Evolutionary conservation across 768 basidiomycete genomes (phyloP), one percentile per base, ranked within the genome.

Genomic region (Suillus weaverae): DNA sequence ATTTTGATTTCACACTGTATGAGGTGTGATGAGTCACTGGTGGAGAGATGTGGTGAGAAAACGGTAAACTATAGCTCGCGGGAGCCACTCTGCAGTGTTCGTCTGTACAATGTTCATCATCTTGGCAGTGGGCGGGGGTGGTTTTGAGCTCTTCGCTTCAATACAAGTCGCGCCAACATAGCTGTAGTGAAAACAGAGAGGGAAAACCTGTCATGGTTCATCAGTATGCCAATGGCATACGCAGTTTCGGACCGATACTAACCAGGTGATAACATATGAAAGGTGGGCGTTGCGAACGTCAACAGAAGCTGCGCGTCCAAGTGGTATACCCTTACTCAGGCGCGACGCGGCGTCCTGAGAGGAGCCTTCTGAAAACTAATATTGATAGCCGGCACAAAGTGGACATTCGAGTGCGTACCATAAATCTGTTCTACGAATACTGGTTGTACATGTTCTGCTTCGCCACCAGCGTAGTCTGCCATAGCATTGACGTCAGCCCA

Each of bases 181-280:
- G 87, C 81, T 3, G 89, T 81, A 0, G 96, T 99, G 59, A 95
- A 85, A 5, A 84, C 89, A 3, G 94, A 96, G 3, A 98, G 81
- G 1, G 94, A 88, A 80, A 92, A 95, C 96, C 96, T 97, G 70
- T 48, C 20, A 22, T 13, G 5, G 11, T 41, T 41, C 30, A 62
- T 43, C 16, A 59, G 57, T 18, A 20, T 41, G 26, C 11, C 64
- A 22, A 62, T 30, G 66, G 48, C 50, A 51, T 51, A 39, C 38
- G 53, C 16, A 46, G 30, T 16, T 1, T 61, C 38, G 61, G 54
- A 63, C 5, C 44, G 41, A 63, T 41, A 72, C 83, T 41, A 73
- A 95, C 97, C 97, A 99, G 13, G 96, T 99, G 16, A 91, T 85
- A 5, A 97, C 94, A 77, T 99, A 99, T 13, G 94, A 95, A 8